Evolutionary conservation across 352 stramenopile species (phyloP).

Genomic region (Pythium scleroteichum): DNA sequence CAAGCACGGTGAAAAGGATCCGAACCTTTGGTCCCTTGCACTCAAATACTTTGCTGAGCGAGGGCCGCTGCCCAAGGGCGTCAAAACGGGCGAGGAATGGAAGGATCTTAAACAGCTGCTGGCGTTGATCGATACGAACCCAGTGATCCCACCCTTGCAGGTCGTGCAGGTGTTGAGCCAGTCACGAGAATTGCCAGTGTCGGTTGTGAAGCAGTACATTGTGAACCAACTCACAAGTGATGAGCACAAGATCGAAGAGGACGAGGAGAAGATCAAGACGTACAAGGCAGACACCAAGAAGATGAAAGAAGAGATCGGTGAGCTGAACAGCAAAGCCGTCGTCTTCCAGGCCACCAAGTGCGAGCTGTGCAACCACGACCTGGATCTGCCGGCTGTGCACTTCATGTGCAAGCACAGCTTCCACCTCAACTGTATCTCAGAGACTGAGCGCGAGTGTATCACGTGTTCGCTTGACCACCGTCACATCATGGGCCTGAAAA

Average conservation of each 20-base stretch:
- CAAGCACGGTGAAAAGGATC: constrained; percentile 88
- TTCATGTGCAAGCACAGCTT: constrained; percentile 93
- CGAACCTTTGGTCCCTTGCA: constrained; percentile 89
- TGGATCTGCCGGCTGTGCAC: constrained; percentile 90
- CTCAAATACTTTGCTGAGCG: constrained; percentile 90
- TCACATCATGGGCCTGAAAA: constrained; percentile 85
- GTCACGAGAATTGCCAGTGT: constrained; percentile 76
- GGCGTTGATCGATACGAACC: constrained; percentile 74
- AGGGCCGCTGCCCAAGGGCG: constrained; percentile 68
- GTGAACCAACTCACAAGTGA: constrained; percentile 81
- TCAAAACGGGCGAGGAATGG: constrained; percentile 65
- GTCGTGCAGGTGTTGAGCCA: constrained; percentile 87
- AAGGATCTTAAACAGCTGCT: constrained; percentile 81
- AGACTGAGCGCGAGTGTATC: constrained; percentile 88
- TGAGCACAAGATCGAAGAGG: constrained; percentile 81
- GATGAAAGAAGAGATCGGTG: constrained; percentile 89
- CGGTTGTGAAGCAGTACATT: constrained; percentile 85
- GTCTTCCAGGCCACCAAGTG: constrained; percentile 92
- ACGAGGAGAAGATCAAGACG: constrained; percentile 85
- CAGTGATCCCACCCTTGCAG: constrained; percentile 80
- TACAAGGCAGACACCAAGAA: constrained; percentile 88
- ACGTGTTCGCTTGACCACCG: constrained; percentile 87
- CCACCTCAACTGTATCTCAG: constrained; percentile 89
- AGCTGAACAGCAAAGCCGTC: constrained; percentile 81
- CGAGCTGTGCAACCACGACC: constrained; percentile 85